Percentiles rank a stretch among this genome's conserved stretches.
phyloP scores from a whole-genome alignment of 1,284 basidiomycete genomes.

The Melanopsichium pennsylvanicum region DNA sequence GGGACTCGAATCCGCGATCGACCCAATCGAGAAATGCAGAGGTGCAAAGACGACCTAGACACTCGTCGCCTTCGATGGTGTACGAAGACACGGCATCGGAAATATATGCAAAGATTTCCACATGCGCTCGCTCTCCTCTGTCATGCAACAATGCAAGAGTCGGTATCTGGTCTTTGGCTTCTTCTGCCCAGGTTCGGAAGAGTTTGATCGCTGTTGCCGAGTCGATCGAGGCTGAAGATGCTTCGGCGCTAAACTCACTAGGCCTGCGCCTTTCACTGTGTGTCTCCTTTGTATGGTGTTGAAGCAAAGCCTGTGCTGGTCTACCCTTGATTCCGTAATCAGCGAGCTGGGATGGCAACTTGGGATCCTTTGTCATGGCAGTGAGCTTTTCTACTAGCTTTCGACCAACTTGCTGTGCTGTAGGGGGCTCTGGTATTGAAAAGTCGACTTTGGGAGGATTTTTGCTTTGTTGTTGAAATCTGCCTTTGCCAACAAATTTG shows the following conservation, averaged over 20 bases:
- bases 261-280: background rate
- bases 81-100: slow-evolving; percentile 17
- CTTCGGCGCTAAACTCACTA: too few relatives aligned
- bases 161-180: slow-evolving; percentile 12
- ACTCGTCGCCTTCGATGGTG: slow-evolving; percentile 28
- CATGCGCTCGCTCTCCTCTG: background rate
- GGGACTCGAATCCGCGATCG: slow-evolving; percentile 5
- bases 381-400: slow-evolving; percentile 16
- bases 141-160: slow-evolving; percentile 13
- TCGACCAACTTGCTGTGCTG: slow-evolving; percentile 22
- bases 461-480: background rate
- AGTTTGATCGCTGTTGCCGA: slow-evolving; percentile 9
- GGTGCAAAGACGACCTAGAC: slow-evolving; percentile 24
- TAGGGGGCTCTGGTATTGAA: slow-evolving; percentile 15
- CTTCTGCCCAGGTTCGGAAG: slow-evolving; percentile 15
- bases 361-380: slow-evolving; percentile 8
- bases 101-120: slow-evolving; percentile 4
- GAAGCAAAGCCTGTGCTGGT: slow-evolving; percentile 9
- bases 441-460: slow-evolving; percentile 18
- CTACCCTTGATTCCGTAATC: slow-evolving; percentile 36
- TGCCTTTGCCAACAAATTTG: slow-evolving; percentile 4
- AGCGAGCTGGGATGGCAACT: slow-evolving; percentile 19
- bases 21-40: slow-evolving; percentile 44
- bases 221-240: background rate
- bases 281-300: background rate